Base-by-base conservation (phyloP, 2,329 filamentous ascomycete genomes). In the Claviceps sp. region DNA sequence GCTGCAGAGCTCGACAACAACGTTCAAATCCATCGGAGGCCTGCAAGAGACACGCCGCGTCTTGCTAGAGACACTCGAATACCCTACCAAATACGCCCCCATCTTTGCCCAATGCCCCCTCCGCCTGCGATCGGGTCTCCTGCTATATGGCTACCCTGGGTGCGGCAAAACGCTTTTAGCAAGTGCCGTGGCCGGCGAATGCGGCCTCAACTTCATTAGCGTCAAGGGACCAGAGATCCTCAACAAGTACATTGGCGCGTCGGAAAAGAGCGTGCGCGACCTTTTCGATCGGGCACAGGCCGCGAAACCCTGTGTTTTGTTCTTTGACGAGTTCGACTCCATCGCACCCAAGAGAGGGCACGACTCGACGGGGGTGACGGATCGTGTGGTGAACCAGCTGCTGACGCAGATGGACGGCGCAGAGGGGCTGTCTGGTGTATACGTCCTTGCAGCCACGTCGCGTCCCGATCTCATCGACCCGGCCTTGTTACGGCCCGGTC, bases 341-440 rank as follows among this genome's bases (percentile, higher is more conserved):
- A 97, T 98, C 57, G 94, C 94, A 0, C 93, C 93, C 2, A 98
- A 97, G 69, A 81, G 93, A 70, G 93, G 93, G 0, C 93, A 98
- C 64, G 94, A 98, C 66, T 93, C 86, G 1, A 98, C 93, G 0
- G 93, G 94, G 57, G 94, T 98, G n/a, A 98, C 93, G 0, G 94
- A 98, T 68, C 82, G 94, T 40, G 94, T 98, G 0, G 93, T 98
- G 60, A 98, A 98, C 66, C 94, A 98, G 73, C 81, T 98, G 53
- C 78, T 98, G 11, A 98, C 94, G 0, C 91, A 97, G 67, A 98
- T 98, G 93, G 93, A 98, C 62, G 93, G 93, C 63, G 93, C 93
- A 0, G 94, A 98, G 68, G 94, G 93, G 0, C 71, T 98, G 4
- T 89, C 85, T 0, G 93, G 93, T 1, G 94, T 98, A 0, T 98